A percentile compares a stretch with the other conserved stretches of the same genome.
Conservation (phyloP, 169 alveolate species). For the Eimeria sp. region DNA sequence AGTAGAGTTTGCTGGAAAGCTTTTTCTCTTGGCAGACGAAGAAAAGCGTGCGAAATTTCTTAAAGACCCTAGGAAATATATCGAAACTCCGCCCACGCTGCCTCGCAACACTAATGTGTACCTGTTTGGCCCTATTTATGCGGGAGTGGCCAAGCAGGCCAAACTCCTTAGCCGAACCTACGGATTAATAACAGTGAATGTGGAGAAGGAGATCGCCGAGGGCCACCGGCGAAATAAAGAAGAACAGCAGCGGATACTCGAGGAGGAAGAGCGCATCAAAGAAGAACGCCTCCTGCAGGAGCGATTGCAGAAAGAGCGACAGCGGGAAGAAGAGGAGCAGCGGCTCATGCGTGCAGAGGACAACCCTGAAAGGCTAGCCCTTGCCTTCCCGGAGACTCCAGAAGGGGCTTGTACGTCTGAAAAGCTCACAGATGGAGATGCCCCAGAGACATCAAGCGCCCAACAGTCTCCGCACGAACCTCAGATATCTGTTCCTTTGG, state of each 20-base stretch:
- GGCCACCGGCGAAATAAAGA: conserved; percentile 55
- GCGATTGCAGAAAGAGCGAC: conserved; percentile 34
- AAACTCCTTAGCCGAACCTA: conserved; percentile 50
- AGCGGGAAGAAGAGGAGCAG: conserved; percentile 26
- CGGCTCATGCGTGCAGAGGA: conserved; percentile 57
- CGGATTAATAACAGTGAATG: conserved; percentile 33
- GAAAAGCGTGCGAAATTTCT: conserved; percentile 39
- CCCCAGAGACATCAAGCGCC: neutral
- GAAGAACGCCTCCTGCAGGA: conserved; percentile 51
- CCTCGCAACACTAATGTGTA: conserved; percentile 54
- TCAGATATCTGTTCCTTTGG: neutral
- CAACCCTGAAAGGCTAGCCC: conserved; percentile 21
- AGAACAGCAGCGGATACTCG: conserved; percentile 23
- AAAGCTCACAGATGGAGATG: neutral
- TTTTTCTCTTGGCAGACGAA: conserved; percentile 46
- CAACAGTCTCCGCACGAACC: neutral
- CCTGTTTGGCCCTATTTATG: conserved; percentile 61
- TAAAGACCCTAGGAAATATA: conserved; percentile 52
- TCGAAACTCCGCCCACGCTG: conserved; percentile 40
- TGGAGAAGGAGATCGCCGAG: conserved; percentile 23
- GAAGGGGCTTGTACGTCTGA: neutral
- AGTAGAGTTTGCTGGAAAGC: conserved; percentile 66
- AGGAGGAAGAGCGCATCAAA: conserved; percentile 23
- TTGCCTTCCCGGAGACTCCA: neutral
- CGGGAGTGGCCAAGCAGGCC: conserved; percentile 62